Conservation (phyloP, 208 protist genomes). For the Porcisia hertigi region DNA sequence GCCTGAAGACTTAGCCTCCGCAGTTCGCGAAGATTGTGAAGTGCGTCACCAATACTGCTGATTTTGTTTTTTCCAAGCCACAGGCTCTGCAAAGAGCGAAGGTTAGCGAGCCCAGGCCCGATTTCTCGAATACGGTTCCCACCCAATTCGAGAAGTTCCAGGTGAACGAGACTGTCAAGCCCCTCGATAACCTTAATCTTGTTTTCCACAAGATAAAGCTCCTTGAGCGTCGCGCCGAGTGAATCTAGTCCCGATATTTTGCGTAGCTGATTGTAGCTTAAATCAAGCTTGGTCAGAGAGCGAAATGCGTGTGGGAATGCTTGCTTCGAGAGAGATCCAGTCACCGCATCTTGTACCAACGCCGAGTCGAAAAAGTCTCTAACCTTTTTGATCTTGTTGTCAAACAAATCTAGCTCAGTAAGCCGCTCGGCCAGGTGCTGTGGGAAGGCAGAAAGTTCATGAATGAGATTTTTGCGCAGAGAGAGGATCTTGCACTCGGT, state of each 20-base stretch:
- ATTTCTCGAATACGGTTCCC: slow-evolving; percentile 88
- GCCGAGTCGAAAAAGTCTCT: slow-evolving; percentile 70
- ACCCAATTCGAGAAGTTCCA: slow-evolving; percentile 89
- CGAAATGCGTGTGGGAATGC: slow-evolving; percentile 42
- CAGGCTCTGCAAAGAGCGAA: slow-evolving; percentile 72
- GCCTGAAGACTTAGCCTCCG: slow-evolving; percentile 83
- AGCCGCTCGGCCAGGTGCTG: slow-evolving; percentile 62
- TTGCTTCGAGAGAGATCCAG: slow-evolving; percentile 26
- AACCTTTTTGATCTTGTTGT: slow-evolving; percentile 91
- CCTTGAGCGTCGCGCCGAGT: slow-evolving; percentile 68
- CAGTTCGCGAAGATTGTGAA: slow-evolving; percentile 60
- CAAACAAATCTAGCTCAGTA: slow-evolving; percentile 87
- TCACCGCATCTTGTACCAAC: slow-evolving; percentile 14
- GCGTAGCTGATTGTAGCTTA: slow-evolving; percentile 92
- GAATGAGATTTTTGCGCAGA: slow-evolving; percentile 91
- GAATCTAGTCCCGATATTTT: slow-evolving; percentile 74
- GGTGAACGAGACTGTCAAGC: slow-evolving; percentile 73
- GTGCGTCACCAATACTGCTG: slow-evolving; percentile 48
- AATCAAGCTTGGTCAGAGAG: slow-evolving; percentile 76
- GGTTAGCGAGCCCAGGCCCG: slow-evolving; percentile 58
- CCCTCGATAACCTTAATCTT: slow-evolving; percentile 90
- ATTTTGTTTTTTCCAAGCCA: slow-evolving; percentile 95
- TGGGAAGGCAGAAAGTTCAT: slow-evolving; percentile 77
- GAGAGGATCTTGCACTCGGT: slow-evolving; percentile 65
- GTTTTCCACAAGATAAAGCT: slow-evolving; percentile 92